These are phyloP conservation scores for Fusarium paranaense DNA, from an alignment of 2,329 filamentous ascomycete genomes.

Conservation along the genomic window DNA sequence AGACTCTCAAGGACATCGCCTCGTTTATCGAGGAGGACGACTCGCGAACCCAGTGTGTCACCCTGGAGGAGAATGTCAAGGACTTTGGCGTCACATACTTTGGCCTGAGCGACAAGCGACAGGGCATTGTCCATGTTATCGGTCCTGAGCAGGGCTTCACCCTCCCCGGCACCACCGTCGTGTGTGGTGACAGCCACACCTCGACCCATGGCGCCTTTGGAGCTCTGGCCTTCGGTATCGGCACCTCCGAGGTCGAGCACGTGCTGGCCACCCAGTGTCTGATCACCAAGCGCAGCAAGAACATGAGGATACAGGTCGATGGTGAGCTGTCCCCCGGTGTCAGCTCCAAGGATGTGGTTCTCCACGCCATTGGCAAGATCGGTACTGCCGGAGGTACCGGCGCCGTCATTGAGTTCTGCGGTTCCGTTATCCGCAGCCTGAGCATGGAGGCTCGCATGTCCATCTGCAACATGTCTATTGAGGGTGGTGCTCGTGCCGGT, in stretches of 20 bases:
- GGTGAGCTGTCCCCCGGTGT: constrained; percentile 91
- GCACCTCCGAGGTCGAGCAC: constrained; percentile 98
- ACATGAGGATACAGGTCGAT: constrained; percentile 97
- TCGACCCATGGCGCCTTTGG: constrained; percentile 98
- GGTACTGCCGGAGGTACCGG: constrained; percentile 96
- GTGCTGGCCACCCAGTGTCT: constrained; percentile 96
- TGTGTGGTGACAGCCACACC: constrained; percentile 98
- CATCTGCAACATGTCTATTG: constrained; percentile 99
- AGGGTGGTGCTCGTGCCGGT: constrained; percentile 92
- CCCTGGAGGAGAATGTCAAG: constrained; percentile 96
- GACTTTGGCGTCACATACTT: constrained; percentile 98
- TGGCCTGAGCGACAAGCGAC: constrained; percentile 93
- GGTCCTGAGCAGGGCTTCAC: constrained; percentile 99
- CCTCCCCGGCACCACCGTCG: constrained; percentile 93
- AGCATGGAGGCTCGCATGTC: constrained; percentile 99
- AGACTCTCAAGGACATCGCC: constrained; percentile 92
- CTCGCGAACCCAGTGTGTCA: constrained; percentile 92
- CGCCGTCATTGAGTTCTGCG: constrained; percentile 96
- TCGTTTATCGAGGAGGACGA: constrained; percentile 96
- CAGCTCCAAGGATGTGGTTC: constrained; percentile 94
- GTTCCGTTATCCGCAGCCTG: constrained; percentile 87
- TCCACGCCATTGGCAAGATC: constrained; percentile 92
- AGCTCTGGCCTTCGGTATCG: constrained; percentile 94
- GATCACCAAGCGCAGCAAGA: constrained; percentile 95
- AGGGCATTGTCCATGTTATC: constrained; percentile 98